These are phyloP conservation scores for Prunus mongolica DNA, from an alignment of 306 rosid genomes.

Conservation along the genomic window DNA sequence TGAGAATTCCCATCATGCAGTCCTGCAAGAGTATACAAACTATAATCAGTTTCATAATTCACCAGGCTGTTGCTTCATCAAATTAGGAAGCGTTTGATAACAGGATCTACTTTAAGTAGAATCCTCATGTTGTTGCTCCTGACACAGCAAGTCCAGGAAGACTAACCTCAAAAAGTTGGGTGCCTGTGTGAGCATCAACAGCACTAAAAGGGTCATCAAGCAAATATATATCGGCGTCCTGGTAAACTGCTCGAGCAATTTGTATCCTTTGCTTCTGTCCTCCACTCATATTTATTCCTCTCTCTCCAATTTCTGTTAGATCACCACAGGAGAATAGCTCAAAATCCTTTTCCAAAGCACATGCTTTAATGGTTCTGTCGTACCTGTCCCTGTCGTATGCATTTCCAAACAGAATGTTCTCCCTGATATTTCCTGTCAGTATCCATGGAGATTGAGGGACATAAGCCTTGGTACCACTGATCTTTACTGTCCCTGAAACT, in stretches of 20 bases:
- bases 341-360: conserved; percentile 84
- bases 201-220: conserved; percentile 97
- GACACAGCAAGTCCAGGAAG: neutral
- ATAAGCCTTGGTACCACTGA: conserved; percentile 90
- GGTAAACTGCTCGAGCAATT: conserved; percentile 87
- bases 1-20: conserved; percentile 85
- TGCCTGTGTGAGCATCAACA: conserved; percentile 97
- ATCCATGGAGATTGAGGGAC: conserved; percentile 96
- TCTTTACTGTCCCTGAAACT: conserved; percentile 63
- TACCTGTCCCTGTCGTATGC: conserved; percentile 52
- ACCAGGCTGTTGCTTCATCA: neutral
- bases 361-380: conserved; percentile 67
- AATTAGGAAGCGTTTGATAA: neutral
- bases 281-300: conserved; percentile 98
- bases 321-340: conserved; percentile 86
- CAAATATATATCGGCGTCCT: conserved; percentile 83
- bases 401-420: conserved; percentile 79
- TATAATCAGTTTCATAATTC: conserved; percentile 1
- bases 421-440: conserved; percentile 77
- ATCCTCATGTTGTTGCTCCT: neutral
- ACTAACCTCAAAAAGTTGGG: conserved; percentile 79
- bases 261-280: conserved; percentile 98
- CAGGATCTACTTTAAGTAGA: neutral
- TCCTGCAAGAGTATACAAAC: conserved; percentile 45
- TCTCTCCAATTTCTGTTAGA: conserved; percentile 84